Percentiles rank a stretch among this genome's conserved stretches.
Conservation (phyloP, 768 basidiomycete genomes). For the Boletus subparvulus region DNA sequence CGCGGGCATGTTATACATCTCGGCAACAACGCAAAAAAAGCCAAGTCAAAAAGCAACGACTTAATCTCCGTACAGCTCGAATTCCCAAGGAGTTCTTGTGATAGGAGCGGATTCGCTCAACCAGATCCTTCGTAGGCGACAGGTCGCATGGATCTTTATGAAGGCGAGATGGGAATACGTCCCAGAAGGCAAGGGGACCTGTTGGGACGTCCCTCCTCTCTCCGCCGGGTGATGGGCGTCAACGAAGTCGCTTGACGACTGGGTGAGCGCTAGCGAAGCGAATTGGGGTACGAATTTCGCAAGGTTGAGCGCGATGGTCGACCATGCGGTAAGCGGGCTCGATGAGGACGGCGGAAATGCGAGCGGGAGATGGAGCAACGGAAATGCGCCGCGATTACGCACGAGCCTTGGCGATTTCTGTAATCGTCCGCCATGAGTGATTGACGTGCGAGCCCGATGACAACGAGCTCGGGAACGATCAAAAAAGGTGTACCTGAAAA, state of each 20-base stretch:
- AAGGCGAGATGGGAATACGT: constrained; percentile 67
- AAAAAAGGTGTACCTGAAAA: constrained; percentile 60
- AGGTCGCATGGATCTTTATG: constrained; percentile 75
- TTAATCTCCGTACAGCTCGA: constrained; percentile 58
- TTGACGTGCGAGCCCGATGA: neutral
- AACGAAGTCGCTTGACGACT: constrained; percentile 21
- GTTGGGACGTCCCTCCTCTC: constrained; percentile 17
- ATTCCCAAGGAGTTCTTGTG: constrained; percentile 70
- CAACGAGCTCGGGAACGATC: neutral
- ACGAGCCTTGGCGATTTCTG: constrained; percentile 59
- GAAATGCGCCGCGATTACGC: constrained; percentile 37
- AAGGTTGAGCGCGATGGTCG: constrained; percentile 60
- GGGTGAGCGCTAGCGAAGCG: constrained; percentile 42
- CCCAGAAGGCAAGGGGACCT: constrained; percentile 44
- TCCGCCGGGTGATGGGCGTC: constrained; percentile 25
- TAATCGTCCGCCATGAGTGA: constrained; percentile 8
- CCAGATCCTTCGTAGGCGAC: constrained; percentile 76
- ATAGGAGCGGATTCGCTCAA: constrained; percentile 56
- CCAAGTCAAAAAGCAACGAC: constrained; percentile 5
- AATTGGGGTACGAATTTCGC: constrained; percentile 62
- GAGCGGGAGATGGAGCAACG: constrained; percentile 71
- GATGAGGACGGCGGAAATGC: constrained; percentile 57
- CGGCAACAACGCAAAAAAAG: constrained; percentile 7
- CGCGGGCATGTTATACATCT: constrained; percentile 21
- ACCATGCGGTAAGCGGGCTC: constrained; percentile 66